A percentile compares a stretch with the other conserved stretches of the same genome.
Conservation (phyloP, 352 stramenopile genomes). For the Phytophthora sansomeana region DNA sequence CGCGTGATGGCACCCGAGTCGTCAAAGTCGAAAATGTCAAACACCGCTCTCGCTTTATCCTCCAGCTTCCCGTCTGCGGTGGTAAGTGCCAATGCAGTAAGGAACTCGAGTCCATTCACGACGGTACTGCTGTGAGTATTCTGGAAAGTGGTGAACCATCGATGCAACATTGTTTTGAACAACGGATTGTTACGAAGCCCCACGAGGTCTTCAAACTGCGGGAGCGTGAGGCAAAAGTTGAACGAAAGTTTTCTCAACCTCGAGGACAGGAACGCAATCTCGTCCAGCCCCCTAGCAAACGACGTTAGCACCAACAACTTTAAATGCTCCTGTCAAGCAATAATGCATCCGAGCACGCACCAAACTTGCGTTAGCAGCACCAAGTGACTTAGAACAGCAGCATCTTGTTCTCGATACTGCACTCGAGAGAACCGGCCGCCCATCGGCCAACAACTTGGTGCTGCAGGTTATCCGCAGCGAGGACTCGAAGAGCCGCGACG, state of each 20-base stretch:
- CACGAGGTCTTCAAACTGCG: constrained; percentile 77
- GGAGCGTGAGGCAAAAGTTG: constrained; percentile 74
- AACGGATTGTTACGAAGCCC: constrained; percentile 61
- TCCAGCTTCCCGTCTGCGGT: constrained; percentile 56
- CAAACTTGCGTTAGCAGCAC: constrained; percentile 75
- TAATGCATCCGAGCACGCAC: constrained; percentile 27
- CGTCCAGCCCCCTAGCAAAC: constrained; percentile 50
- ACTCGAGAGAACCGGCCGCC: constrained; percentile 77
- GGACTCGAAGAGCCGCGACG: constrained; percentile 24
- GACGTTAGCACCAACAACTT: not conserved
- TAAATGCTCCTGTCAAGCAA: not conserved
- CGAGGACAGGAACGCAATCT: constrained; percentile 65
- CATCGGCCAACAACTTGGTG: constrained; percentile 38
- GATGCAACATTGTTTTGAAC: constrained; percentile 59
- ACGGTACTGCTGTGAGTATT: constrained; percentile 70
- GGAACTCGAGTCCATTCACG: constrained; percentile 75
- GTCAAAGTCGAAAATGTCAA: constrained; percentile 85
- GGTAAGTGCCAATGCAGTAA: constrained; percentile 65
- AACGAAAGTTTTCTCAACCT: constrained; percentile 69
- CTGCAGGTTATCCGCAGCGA: not conserved
- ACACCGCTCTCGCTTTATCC: constrained; percentile 69
- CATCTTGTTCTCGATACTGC: constrained; percentile 79
- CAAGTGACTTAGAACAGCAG: constrained; percentile 65
- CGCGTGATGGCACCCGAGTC: constrained; percentile 69
- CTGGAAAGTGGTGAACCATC: constrained; percentile 75